Base-by-base conservation (phyloP, 2,329 filamentous ascomycete genomes). In the Aureobasidium sp. region DNA sequence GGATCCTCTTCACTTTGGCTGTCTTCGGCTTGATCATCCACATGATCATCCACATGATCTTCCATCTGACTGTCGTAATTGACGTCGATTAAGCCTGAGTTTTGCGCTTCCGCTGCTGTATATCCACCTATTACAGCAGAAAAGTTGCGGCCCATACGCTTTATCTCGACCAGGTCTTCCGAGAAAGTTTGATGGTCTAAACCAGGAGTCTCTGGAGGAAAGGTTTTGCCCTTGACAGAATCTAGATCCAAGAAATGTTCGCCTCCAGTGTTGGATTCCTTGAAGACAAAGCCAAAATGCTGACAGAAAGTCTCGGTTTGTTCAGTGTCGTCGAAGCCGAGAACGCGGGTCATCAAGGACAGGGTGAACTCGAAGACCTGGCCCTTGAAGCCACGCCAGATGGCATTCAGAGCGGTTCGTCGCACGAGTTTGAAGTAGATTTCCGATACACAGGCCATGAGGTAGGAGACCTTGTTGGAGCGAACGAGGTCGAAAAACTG, bases 401-500 rank as follows among this genome's bases (percentile, higher is more conserved):
- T 78, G 2, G 77, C 75, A 40, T 81, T 78, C 47, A 87, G 75
- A 6, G 80, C 78, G 25, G 77, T 79, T 54, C 81, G 77, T 11
- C 84, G 80, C 45, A 86, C 73, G 27, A 80, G 73, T 58, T 81
- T 81, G 71, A 87, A 86, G 63, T 81, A 81, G 11, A 84, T 79
- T 65, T 86, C 84, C 1, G 83, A 81, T 25, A 84, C 81, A 69
- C 84, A 86, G 8, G 80, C 83, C 79, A 84, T 82, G 8, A 86
- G 72, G 66, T 85, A 87, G 0, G 84, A 82, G 1, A 83, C 77
- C 33, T 76, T 73, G 3, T 74, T 74, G 0, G 83, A 85, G 58
- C 75, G 74, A 43, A 86, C 70, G 19, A 84, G 66, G 10, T 73
- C 75, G 76, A 84, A 87, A 65, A 86, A 86, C 2, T 75, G 74